These are phyloP conservation scores for Fraxinus velutina DNA, from an alignment of 305 asterid species.

Conservation along the genomic window DNA sequence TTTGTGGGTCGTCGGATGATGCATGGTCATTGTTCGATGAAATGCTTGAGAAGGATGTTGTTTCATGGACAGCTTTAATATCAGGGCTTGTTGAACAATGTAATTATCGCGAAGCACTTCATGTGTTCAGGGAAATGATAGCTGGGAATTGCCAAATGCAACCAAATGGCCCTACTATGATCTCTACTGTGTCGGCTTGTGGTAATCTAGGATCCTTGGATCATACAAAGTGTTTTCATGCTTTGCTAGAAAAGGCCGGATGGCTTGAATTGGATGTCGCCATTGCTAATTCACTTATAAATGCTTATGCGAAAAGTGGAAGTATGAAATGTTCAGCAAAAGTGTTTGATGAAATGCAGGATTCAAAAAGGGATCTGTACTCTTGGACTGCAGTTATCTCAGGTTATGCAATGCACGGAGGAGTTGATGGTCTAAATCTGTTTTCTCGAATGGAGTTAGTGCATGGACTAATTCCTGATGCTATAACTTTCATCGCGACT, in stretches of 20 bases:
- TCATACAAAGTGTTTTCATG: constrained; percentile 42
- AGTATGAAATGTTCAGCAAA: constrained; percentile 20
- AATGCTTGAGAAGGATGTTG: constrained; percentile 49
- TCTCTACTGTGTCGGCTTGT: constrained; percentile 48
- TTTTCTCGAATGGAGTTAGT: constrained; percentile 36
- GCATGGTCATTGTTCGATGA: constrained; percentile 44
- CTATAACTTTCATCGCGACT: constrained; percentile 35
- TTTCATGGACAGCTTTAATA: constrained; percentile 53
- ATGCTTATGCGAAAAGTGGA: constrained; percentile 52
- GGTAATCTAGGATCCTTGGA: constrained; percentile 41
- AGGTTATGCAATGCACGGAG: constrained; percentile 49
- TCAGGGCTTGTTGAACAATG: constrained; percentile 45
- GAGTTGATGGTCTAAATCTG: constrained; percentile 29
- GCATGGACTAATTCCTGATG: constrained; percentile 34
- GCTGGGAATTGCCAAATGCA: constrained; percentile 16
- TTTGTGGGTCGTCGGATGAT: constrained; percentile 19
- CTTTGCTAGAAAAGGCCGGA: constrained; percentile 39
- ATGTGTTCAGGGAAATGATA: constrained; percentile 24
- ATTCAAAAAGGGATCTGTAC: constrained; percentile 32
- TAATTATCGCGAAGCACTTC: constrained; percentile 28
- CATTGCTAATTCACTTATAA: constrained; percentile 39
- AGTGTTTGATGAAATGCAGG: constrained; percentile 29
- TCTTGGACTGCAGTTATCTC: constrained; percentile 54
- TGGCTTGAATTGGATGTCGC: constrained; percentile 36
- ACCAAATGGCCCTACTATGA: constrained; percentile 39